These are phyloP conservation scores for Ophiocordyceps camponoti-floridani DNA, from an alignment of 2,329 filamentous ascomycete species.

Conservation along the genomic window DNA sequence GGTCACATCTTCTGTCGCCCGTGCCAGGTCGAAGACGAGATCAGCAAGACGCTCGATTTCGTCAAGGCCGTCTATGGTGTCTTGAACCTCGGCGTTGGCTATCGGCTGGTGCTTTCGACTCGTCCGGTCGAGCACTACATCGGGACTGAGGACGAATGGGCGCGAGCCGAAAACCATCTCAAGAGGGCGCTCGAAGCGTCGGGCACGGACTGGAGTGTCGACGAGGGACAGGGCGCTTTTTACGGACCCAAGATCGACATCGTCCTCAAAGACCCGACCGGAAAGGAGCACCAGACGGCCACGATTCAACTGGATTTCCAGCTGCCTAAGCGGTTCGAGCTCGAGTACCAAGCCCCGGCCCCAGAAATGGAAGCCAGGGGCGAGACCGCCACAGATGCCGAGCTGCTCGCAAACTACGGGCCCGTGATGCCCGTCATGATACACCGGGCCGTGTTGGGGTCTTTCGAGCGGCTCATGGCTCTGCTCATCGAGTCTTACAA, in stretches of 20 bases:
- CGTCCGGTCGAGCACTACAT: constrained; percentile 62
- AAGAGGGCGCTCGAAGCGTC: constrained; percentile 40
- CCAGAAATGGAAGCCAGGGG: constrained; percentile 41
- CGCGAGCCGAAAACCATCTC: constrained; percentile 22
- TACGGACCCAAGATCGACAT: constrained; percentile 90
- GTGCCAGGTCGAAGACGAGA: constrained; percentile 57
- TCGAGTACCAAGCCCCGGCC: constrained; percentile 56
- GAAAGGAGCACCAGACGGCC: constrained; percentile 76
- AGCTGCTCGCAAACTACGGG: constrained; percentile 31
- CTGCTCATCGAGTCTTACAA: constrained; percentile 70
- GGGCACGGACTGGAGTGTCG: constrained; percentile 53
- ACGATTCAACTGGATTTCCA: constrained; percentile 87
- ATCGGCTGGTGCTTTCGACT: constrained; percentile 63
- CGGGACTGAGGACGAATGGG: constrained; percentile 49
- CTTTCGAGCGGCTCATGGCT: constrained; percentile 70
- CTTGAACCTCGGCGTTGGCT: constrained; percentile 48
- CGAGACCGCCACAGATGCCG: constrained; percentile 28
- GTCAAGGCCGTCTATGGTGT: constrained; percentile 54
- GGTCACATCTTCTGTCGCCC: constrained; percentile 80
- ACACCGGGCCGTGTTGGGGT: constrained; percentile 71
- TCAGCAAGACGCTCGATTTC: constrained; percentile 55
- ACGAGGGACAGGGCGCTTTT: constrained; percentile 72
- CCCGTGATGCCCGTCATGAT: constrained; percentile 58
- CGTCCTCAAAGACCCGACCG: constrained; percentile 59
- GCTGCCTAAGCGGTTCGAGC: constrained; percentile 61